Base-by-base conservation (phyloP, 768 basidiomycete genomes). In the Pleurotus cornucopiae region DNA sequence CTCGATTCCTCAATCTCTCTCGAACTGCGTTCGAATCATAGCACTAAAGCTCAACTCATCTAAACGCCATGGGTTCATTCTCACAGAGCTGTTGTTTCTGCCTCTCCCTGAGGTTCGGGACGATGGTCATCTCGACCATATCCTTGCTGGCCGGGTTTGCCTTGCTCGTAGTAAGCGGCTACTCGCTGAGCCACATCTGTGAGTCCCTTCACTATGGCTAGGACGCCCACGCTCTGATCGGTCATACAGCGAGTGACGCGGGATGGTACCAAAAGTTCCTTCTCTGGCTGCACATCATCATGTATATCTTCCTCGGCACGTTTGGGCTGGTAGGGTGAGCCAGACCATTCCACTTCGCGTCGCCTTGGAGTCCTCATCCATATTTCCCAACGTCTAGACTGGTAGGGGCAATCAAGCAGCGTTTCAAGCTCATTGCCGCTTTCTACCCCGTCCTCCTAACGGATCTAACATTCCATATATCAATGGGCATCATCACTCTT, bases 191-290 rank as follows among this genome's bases (percentile, higher is more conserved):
- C 23, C 51, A 38, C 11, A 16, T 53, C 16, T 11, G 51, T 53
- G 18, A 9, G 51, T 41, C 13, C 23, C 6, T 12, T 23, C 20
- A 14, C 25, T 12, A 16, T n/a, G 48, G 6, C 11, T 26, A 1
- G 6, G 7, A 23, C 7, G 48, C 37, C 13, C 21, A 6, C 18
- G 2, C 14, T 21, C n/a, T n/a, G 16, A 53, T 6, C 25, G 34
- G 13, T 41, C 13, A 44, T 41, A 6, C 37, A 53, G 51, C 37
- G 21, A 41, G 21, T 12, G 51, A 53, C 25, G 39, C 51, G 11
- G 51, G 41, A 13, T 53, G 51, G 51, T 53, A 53, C 14, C 51
- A 53, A n/a, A 53, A 26, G 21, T 53, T 53, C 37, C 51, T 53
- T 39, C 38, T 53, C 37, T 53, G 37, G 51, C 39, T 53, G 14